Evolutionary conservation across 352 stramenopile genomes (phyloP).

Genomic region (Phytophthora pluvialis): DNA sequence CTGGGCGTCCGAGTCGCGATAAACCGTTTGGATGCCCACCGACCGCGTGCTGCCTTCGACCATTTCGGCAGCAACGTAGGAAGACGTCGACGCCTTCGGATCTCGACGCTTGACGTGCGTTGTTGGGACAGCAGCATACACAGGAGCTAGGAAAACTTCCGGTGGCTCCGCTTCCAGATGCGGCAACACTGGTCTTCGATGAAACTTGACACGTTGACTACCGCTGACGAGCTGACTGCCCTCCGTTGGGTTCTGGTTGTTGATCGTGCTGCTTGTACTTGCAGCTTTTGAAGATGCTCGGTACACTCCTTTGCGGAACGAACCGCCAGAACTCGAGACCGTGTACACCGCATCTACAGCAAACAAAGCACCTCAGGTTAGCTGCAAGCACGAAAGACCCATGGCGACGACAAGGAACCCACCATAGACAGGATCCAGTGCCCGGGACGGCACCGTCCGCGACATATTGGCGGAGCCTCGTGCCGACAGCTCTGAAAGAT

Average conservation of each 20-base stretch:
- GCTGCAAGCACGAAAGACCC: neutral
- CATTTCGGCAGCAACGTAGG: constrained; percentile 44
- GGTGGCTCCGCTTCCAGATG: constrained; percentile 87
- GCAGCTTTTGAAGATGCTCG: constrained; percentile 41
- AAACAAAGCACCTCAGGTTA: neutral
- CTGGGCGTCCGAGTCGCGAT: constrained; percentile 94
- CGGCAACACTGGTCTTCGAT: constrained; percentile 89
- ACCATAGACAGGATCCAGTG: constrained; percentile 86
- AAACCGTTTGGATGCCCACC: constrained; percentile 91
- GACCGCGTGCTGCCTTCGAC: constrained; percentile 59
- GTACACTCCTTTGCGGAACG: constrained; percentile 70
- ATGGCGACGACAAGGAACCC: neutral
- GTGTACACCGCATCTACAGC: constrained; percentile 75
- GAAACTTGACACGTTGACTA: constrained; percentile 88
- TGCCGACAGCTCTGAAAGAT: constrained; percentile 8
- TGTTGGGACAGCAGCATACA: constrained; percentile 16
- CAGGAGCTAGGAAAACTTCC: constrained; percentile 87
- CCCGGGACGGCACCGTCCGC: constrained; percentile 55
- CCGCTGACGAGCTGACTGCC: constrained; percentile 63
- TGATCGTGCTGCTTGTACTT: constrained; percentile 39
- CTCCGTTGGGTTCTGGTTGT: constrained; percentile 40
- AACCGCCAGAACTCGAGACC: constrained; percentile 67
- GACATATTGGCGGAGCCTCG: constrained; percentile 48
- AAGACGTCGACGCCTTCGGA: constrained; percentile 12
- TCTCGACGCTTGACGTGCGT: constrained; percentile 15